A percentile compares a stretch with the other conserved stretches of the same genome.
phyloP scores from a whole-genome alignment of 2,329 filamentous ascomycete genomes.

The Pseudogymnoascus sp. region DNA sequence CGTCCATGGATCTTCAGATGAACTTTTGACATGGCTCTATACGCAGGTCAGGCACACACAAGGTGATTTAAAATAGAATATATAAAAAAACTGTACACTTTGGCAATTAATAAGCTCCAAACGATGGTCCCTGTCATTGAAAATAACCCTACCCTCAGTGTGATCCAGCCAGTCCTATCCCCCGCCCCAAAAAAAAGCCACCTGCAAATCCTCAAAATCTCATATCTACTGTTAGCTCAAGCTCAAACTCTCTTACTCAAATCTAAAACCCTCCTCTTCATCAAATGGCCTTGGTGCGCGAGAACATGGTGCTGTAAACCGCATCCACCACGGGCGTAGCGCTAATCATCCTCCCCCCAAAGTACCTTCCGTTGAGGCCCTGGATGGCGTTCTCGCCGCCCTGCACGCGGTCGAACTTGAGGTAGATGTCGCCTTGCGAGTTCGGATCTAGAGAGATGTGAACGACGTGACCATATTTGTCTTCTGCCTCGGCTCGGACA shows the following conservation, averaged over 20 bases:
- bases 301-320: conserved; percentile 96
- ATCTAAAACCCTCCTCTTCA: conserved; percentile 28
- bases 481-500: conserved; percentile 83
- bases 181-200: neutral
- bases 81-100: neutral
- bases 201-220: neutral
- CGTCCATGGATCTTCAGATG: neutral
- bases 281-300: conserved; percentile 72
- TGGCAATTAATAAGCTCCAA: neutral
- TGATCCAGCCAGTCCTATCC: too few species aligned
- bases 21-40: neutral
- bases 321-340: conserved; percentile 95
- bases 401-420: conserved; percentile 94
- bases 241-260: neutral
- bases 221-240: neutral
- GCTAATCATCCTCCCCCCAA: conserved; percentile 86
- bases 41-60: neutral
- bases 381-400: conserved; percentile 97
- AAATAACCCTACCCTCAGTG: neutral
- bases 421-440: conserved; percentile 90
- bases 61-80: neutral
- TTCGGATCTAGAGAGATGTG: conserved; percentile 94
- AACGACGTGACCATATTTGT: conserved; percentile 94
- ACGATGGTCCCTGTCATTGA: neutral
- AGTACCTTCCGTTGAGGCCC: conserved; percentile 92